phyloP scores from a whole-genome alignment of 208 protist genomes.

The Leishmania tarentolae region DNA sequence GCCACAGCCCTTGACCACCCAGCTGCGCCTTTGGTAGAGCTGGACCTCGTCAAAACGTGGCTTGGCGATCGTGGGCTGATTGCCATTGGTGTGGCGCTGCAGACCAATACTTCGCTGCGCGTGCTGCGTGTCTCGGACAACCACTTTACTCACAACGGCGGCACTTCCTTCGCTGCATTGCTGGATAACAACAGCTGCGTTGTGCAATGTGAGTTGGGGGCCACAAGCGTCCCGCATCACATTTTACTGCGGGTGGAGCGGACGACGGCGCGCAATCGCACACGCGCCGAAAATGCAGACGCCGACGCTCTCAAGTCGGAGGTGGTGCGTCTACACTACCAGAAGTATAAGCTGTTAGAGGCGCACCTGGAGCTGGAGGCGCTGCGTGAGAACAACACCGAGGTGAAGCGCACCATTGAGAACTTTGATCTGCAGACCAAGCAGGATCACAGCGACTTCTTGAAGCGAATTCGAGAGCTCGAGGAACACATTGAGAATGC shows the following conservation, averaged over 20 bases:
- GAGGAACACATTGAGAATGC: constrained; percentile 76
- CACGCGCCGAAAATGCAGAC: constrained; percentile 47
- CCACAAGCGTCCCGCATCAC: constrained; percentile 73
- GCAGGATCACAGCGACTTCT: constrained; percentile 72
- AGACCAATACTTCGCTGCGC: constrained; percentile 62
- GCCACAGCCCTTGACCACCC: constrained; percentile 52
- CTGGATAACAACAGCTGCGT: constrained; percentile 72
- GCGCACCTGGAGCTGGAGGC: constrained; percentile 73
- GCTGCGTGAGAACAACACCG: constrained; percentile 59
- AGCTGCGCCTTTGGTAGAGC: constrained; percentile 42
- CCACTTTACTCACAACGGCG: constrained; percentile 80
- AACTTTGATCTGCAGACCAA: constrained; percentile 80
- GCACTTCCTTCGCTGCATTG: constrained; percentile 72
- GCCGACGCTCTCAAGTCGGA: constrained; percentile 74
- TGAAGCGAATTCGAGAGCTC: constrained; percentile 66
- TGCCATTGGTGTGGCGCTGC: constrained; percentile 84
- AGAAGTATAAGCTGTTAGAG: constrained; percentile 91
- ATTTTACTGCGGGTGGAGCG: constrained; percentile 66
- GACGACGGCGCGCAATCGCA: constrained; percentile 54
- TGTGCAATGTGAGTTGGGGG: constrained; percentile 51
- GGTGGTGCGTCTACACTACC: constrained; percentile 85
- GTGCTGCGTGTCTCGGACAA: constrained; percentile 74
- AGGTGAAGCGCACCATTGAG: constrained; percentile 72
- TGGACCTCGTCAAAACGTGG: constrained; percentile 73
- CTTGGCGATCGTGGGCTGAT: constrained; percentile 82